Evolutionary conservation across 2,329 filamentous ascomycete species (phyloP).

Genomic region (Aspergillus piperis): DNA sequence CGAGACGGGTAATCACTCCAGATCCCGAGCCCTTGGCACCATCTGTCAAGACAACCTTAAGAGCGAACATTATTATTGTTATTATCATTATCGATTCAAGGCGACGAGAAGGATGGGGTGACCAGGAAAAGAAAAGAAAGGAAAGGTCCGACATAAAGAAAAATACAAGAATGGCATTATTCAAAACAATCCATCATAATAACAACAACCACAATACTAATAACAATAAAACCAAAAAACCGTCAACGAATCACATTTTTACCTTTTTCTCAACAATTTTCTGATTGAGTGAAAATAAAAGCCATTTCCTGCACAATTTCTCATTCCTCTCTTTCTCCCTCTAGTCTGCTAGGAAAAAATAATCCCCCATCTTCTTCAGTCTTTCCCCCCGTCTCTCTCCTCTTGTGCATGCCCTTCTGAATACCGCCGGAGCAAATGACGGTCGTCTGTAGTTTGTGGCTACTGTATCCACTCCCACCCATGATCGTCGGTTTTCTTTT

Average conservation of each 20-base stretch:
- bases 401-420: conserved; percentile 19
- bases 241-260: too few relatives aligned
- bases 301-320: too few relatives aligned
- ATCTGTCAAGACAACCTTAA: conserved; percentile 33
- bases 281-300: too few relatives aligned
- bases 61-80: conserved; percentile 10
- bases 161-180: too few relatives aligned
- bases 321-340: too few relatives aligned
- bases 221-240: too few relatives aligned
- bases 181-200: too few relatives aligned
- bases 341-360: too few relatives aligned
- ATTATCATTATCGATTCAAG: background rate
- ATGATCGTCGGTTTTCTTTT: conserved; percentile 26
- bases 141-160: background rate
- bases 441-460: conserved; percentile 26
- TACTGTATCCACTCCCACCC: conserved; percentile 25
- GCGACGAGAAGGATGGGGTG: conserved; percentile 1
- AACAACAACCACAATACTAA: too few relatives aligned
- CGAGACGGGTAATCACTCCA: conserved; percentile 16
- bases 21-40: conserved; percentile 25
- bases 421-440: conserved; percentile 20
- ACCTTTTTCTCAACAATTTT: too few relatives aligned
- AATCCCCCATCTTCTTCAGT: background rate
- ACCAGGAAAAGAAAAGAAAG: background rate
- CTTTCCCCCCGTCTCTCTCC: conserved; percentile 9